phyloP scores from a whole-genome alignment of 176 grass and related monocot species.

The Ananas comosus region DNA sequence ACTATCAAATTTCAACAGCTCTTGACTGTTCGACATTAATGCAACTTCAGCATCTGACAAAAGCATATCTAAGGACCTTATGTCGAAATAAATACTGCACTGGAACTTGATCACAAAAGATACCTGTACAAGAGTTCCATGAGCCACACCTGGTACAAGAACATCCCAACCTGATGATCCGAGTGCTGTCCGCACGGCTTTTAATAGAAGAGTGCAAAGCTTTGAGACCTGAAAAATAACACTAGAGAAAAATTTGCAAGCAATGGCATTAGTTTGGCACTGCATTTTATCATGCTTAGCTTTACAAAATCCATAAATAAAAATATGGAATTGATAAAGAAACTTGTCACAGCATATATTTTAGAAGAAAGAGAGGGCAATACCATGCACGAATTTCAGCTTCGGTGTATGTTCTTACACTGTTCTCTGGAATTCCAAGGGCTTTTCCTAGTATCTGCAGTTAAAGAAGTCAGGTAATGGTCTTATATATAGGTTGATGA shows the following conservation, averaged over 20 bases:
- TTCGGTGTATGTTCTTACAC: constrained; percentile 81
- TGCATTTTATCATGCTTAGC: not conserved
- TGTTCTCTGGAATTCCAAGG: constrained; percentile 91
- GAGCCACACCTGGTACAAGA: constrained; percentile 82
- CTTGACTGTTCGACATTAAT: not conserved
- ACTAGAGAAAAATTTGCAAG: constrained; percentile 36
- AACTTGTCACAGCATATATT: not conserved
- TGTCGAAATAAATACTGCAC: not conserved
- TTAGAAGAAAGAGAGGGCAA: constrained; percentile 9
- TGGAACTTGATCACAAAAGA: not conserved
- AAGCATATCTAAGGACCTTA: not conserved
- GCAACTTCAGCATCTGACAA: not conserved
- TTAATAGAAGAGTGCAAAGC: constrained; percentile 70
- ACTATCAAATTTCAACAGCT: not conserved
- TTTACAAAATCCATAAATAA: not conserved
- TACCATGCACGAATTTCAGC: constrained; percentile 99
- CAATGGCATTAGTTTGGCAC: not conserved
- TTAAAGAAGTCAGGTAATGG: constrained; percentile 13
- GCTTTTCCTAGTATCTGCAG: constrained; percentile 68
- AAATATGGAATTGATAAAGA: not conserved
- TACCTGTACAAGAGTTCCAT: constrained; percentile 76
- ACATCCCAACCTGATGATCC: constrained; percentile 79
- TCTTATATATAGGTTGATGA: not conserved
- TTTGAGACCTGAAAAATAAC: constrained; percentile 97
- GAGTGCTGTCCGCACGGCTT: constrained; percentile 52